Evolutionary conservation across 2,329 filamentous ascomycete species (phyloP).

Genomic region (Colletotrichum paranaense): DNA sequence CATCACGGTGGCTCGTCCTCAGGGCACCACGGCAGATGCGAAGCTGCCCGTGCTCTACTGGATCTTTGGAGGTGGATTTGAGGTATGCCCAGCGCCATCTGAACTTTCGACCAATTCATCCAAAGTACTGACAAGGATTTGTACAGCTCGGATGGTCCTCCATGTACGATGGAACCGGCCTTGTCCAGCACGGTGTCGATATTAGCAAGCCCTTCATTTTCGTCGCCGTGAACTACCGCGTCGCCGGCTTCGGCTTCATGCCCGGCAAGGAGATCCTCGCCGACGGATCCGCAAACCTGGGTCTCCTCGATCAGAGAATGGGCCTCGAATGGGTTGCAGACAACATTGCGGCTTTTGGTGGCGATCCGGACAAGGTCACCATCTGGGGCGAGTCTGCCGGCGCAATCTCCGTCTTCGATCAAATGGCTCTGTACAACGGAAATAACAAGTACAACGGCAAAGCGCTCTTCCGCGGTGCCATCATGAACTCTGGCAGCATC

Average conservation of each 20-base stretch:
- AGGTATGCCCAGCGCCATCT: conserved; percentile 18
- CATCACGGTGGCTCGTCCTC: conserved; percentile 59
- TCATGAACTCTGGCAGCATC: conserved; percentile 71
- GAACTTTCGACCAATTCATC: not conserved
- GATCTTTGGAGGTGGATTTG: conserved; percentile 67
- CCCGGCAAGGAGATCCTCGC: conserved; percentile 65
- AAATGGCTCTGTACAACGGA: conserved; percentile 71
- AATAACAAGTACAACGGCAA: conserved; percentile 72
- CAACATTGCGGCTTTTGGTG: conserved; percentile 74
- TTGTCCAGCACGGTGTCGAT: conserved; percentile 48
- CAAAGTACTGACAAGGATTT: not conserved
- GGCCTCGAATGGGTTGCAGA: conserved; percentile 73
- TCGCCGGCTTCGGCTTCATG: conserved; percentile 72
- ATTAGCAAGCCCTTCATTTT: conserved; percentile 69
- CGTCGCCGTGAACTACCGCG: conserved; percentile 73
- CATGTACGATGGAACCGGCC: conserved; percentile 50
- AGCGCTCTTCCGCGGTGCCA: conserved; percentile 71
- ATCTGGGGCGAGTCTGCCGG: conserved; percentile 73
- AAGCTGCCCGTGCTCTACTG: conserved; percentile 67
- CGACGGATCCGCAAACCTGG: conserved; percentile 68
- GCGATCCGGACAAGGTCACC: conserved; percentile 72
- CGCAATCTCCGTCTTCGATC: conserved; percentile 70
- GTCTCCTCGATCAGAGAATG: conserved; percentile 69
- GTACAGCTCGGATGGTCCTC: conserved; percentile 42
- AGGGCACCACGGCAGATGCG: conserved; percentile 50